Percentiles rank a stretch among this genome's conserved stretches.
Conservation (phyloP, 805 yeast genomes). For the Geotrichum ghanense region DNA sequence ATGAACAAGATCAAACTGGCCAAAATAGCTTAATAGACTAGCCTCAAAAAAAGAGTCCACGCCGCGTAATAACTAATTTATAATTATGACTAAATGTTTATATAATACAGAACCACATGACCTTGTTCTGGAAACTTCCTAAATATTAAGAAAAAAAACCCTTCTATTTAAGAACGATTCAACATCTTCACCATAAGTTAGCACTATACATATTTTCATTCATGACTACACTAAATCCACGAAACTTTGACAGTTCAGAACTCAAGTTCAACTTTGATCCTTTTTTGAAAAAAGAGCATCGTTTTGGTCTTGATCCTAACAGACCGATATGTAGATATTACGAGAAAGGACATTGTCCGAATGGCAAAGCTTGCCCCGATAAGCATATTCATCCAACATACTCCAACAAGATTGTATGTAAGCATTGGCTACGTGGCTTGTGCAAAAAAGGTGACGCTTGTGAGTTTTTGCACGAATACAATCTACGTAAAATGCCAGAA, state of each 20-base stretch:
- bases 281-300: constrained; percentile 66
- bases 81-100: too few species aligned
- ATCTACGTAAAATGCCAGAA: constrained; percentile 91
- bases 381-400: constrained; percentile 65
- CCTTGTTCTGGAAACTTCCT: too few species aligned
- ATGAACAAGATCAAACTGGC: too few species aligned
- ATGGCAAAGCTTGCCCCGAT: constrained; percentile 75
- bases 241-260: constrained; percentile 22
- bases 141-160: too few species aligned
- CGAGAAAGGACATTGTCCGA: constrained; percentile 65
- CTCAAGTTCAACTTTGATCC: constrained; percentile 65
- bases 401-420: constrained; percentile 79
- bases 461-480: constrained; percentile 92
- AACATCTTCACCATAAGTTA: too few species aligned
- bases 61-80: too few species aligned
- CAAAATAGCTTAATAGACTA: too few species aligned
- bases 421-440: constrained; percentile 95
- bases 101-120: too few species aligned
- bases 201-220: too few species aligned
- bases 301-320: constrained; percentile 77
- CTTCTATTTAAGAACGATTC: too few species aligned
- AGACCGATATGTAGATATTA: constrained; percentile 77
- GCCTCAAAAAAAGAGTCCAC: too few species aligned
- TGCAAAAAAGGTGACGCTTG: constrained; percentile 96
- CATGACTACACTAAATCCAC: not conserved